phyloP scores from a whole-genome alignment of 75 land plant genomes.

The Sequoiadendron giganteum region DNA sequence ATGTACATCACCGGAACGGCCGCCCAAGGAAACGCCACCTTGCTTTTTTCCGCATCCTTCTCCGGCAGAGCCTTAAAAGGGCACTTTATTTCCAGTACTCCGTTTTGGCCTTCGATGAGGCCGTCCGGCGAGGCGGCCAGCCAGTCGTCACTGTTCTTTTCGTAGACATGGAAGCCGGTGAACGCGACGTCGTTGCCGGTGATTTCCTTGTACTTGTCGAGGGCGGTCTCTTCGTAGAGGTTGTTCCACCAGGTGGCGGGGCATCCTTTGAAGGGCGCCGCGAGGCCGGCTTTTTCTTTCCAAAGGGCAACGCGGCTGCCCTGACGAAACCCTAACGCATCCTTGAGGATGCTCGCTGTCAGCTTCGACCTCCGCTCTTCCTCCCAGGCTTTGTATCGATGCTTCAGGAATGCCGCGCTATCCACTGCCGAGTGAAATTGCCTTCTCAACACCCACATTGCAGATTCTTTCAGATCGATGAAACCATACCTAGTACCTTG shows the following conservation, averaged over 20 bases:
- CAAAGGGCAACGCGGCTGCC: conserved; percentile 53
- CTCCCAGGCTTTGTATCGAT: background rate
- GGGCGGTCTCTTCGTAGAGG: conserved; percentile 50
- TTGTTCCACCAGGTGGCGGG: conserved; percentile 62
- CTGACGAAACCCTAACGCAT: conserved; percentile 65
- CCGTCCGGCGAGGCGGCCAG: conserved; percentile 79
- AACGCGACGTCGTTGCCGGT: conserved; percentile 53
- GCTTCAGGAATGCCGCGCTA: background rate
- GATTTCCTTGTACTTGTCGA: conserved; percentile 50
- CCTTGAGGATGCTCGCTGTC: conserved; percentile 71
- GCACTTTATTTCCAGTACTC: conserved; percentile 78
- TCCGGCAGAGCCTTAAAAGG: conserved; percentile 34
- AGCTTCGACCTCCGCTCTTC: background rate
- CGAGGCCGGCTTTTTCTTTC: conserved; percentile 64
- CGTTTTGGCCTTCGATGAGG: conserved; percentile 28
- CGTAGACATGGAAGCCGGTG: conserved; percentile 50
- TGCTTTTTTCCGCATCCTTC: background rate
- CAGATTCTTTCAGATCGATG: background rate
- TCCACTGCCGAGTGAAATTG: background rate
- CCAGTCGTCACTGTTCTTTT: conserved; percentile 49
- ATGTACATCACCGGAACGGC: conserved; percentile 49
- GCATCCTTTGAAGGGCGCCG: conserved; percentile 49
- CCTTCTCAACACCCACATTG: background rate
- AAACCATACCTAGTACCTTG: too few relatives aligned
- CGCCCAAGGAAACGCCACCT: conserved; percentile 44